phyloP scores from a whole-genome alignment of 2,329 filamentous ascomycete species.

The Pseudogymnoascus sp. region DNA sequence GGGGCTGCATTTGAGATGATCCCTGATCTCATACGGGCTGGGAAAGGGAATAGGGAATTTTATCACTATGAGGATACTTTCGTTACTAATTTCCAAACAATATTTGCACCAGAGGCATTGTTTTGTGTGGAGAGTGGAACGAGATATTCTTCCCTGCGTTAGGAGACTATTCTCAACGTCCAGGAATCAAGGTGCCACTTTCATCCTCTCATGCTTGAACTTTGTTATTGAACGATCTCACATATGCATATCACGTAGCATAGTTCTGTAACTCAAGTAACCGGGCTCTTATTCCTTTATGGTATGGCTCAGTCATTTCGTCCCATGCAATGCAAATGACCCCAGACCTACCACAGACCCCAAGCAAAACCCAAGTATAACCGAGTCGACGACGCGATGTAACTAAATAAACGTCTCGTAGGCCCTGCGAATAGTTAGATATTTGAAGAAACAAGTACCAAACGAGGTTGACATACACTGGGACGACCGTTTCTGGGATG shows the following conservation, averaged over 20 bases:
- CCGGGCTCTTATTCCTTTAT: constrained; percentile 8
- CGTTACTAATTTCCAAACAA: background rate
- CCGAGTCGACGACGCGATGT: constrained; percentile 2
- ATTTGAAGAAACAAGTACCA: constrained; percentile 72
- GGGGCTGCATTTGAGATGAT: background rate
- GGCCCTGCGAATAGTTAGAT: constrained; percentile 53
- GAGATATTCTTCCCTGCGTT: background rate
- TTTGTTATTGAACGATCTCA: background rate
- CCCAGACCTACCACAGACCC: constrained; percentile 7
- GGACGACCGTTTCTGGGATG: constrained; percentile 82
- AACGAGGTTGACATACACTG: constrained; percentile 33
- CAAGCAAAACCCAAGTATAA: constrained; percentile 7
- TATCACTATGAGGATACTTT: background rate
- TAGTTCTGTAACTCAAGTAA: background rate
- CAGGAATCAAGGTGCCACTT: background rate
- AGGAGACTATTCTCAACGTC: background rate
- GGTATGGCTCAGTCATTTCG: constrained; percentile 7
- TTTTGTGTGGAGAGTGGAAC: background rate
- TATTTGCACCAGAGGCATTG: background rate
- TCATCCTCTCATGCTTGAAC: background rate
- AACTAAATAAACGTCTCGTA: constrained; percentile 9
- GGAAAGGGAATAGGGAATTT: background rate
- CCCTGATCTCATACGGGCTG: background rate
- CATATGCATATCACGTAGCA: background rate
- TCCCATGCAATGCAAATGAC: constrained; percentile 3